Conservation (phyloP, 2,329 filamentous ascomycete species). For the Elsinoe batatas region DNA sequence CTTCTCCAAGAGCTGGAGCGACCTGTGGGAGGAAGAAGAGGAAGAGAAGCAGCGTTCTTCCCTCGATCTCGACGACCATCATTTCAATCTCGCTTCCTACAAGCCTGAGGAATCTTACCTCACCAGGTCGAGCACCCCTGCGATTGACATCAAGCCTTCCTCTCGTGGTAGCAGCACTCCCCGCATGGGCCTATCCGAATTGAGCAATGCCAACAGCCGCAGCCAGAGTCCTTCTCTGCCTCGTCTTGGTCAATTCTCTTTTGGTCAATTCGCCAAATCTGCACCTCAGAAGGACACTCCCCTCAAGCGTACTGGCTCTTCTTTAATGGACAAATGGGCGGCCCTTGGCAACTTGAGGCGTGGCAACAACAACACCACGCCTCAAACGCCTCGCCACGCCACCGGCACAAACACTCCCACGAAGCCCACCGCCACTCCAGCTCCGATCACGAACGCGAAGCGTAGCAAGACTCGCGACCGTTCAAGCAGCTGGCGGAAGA, state of each 20-base stretch:
- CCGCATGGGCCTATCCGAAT: slow-evolving; percentile 44
- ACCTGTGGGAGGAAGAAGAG: slow-evolving; percentile 94
- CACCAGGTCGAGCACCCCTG: slow-evolving; percentile 16
- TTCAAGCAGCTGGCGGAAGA: slow-evolving; percentile 25
- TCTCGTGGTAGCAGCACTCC: slow-evolving; percentile 39
- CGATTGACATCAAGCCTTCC: slow-evolving; percentile 36
- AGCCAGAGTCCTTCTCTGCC: slow-evolving; percentile 19
- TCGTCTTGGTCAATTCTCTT: slow-evolving; percentile 17
- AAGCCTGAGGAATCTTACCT: slow-evolving; percentile 50
- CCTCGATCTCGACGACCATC: slow-evolving; percentile 28
- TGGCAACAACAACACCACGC: slow-evolving; percentile 40
- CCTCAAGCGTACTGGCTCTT: slow-evolving; percentile 46
- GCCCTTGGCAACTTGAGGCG: slow-evolving; percentile 76
- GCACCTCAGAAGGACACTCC: slow-evolving; percentile 48
- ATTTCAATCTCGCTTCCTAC: slow-evolving; percentile 30
- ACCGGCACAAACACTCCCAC: slow-evolving; percentile 14
- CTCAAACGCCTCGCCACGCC: slow-evolving; percentile 24
- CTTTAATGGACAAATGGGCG: slow-evolving; percentile 73
- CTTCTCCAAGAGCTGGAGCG: slow-evolving; percentile 98
- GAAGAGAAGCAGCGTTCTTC: slow-evolving; percentile 48
- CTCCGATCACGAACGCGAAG: slow-evolving; percentile 27
- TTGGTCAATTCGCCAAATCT: slow-evolving; percentile 23
- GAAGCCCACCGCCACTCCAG: slow-evolving; percentile 10
- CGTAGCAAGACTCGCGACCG: slow-evolving; percentile 22
- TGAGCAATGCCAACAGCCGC: slow-evolving; percentile 43